phyloP scores from a whole-genome alignment of 148 eudicot species.

The Limonium bicolor region DNA sequence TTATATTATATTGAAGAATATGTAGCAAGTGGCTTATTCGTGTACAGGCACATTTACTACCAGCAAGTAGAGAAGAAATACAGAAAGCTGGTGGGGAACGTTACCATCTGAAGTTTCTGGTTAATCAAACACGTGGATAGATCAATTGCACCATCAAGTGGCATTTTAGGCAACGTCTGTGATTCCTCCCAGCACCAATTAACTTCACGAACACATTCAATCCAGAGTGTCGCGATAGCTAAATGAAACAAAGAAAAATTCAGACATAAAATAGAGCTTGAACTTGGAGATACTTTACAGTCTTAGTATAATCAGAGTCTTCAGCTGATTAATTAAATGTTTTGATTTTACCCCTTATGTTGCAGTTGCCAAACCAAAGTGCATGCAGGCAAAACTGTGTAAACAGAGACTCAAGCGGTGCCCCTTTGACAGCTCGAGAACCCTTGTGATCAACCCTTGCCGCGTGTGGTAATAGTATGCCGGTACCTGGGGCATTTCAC shows the following conservation, averaged over 20 bases:
- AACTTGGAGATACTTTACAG: too few species aligned
- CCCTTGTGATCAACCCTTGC: conserved; percentile 36
- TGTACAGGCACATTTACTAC: too few species aligned
- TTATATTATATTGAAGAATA: too few species aligned
- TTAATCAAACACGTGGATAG: conserved; percentile 81
- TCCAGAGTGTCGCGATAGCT: conserved; percentile 93
- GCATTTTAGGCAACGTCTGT: conserved; percentile 77
- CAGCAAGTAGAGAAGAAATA: too few species aligned
- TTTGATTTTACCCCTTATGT: conserved; percentile 95
- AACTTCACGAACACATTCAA: conserved; percentile 91
- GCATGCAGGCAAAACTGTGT: conserved; percentile 83
- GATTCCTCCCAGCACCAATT: conserved; percentile 99
- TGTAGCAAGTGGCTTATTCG: too few species aligned
- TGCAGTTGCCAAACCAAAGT: conserved; percentile 94
- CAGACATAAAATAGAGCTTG: too few species aligned
- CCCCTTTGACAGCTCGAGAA: conserved; percentile 81
- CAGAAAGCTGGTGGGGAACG: too few species aligned
- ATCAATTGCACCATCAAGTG: conserved; percentile 43
- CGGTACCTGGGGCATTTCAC: too few species aligned
- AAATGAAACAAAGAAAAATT: conserved; percentile 19
- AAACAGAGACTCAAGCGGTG: conserved; percentile 70
- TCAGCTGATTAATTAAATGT: too few species aligned
- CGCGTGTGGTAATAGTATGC: too few species aligned
- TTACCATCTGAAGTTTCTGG: conserved; percentile 96
- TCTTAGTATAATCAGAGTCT: too few species aligned